These are phyloP conservation scores for Rhododendron simsii DNA, from an alignment of 148 eudicot species.

Conservation along the genomic window DNA sequence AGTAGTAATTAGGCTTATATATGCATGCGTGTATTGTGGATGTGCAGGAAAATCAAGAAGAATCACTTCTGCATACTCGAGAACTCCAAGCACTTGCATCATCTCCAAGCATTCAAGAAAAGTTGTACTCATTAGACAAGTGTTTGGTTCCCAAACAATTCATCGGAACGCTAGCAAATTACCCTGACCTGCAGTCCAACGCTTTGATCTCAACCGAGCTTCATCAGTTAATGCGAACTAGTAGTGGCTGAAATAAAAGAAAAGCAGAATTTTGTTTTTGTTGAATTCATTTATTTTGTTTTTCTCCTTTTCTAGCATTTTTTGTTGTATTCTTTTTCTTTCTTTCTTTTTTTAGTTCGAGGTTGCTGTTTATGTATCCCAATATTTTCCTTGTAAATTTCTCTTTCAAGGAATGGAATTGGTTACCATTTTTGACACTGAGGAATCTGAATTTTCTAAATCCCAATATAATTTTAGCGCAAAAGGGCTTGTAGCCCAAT, in stretches of 20 bases:
- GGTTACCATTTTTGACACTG: background rate
- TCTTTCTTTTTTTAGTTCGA: background rate
- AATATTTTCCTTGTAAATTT: background rate
- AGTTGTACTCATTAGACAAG: slow-evolving; percentile 50
- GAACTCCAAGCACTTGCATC: slow-evolving; percentile 37
- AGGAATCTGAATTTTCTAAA: background rate
- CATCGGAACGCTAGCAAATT: slow-evolving; percentile 14
- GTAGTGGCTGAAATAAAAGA: background rate
- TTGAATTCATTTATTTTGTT: background rate
- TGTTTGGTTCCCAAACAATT: slow-evolving; percentile 50
- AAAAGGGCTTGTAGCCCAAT: too few species aligned
- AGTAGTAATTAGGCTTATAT: too few species aligned
- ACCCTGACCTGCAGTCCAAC: slow-evolving; percentile 10
- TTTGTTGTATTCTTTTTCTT: background rate
- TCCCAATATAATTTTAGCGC: background rate
- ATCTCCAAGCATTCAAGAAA: slow-evolving; percentile 59
- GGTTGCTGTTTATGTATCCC: background rate
- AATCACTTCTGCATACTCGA: slow-evolving; percentile 4
- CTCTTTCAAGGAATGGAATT: background rate
- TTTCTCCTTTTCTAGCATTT: background rate
- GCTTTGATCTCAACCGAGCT: slow-evolving; percentile 10
- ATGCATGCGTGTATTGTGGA: background rate
- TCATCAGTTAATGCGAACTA: background rate
- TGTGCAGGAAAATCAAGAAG: slow-evolving; percentile 19
- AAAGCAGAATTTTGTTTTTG: background rate